Conservation (phyloP, 2,329 filamentous ascomycete species). For the Trichoderma gracile region DNA sequence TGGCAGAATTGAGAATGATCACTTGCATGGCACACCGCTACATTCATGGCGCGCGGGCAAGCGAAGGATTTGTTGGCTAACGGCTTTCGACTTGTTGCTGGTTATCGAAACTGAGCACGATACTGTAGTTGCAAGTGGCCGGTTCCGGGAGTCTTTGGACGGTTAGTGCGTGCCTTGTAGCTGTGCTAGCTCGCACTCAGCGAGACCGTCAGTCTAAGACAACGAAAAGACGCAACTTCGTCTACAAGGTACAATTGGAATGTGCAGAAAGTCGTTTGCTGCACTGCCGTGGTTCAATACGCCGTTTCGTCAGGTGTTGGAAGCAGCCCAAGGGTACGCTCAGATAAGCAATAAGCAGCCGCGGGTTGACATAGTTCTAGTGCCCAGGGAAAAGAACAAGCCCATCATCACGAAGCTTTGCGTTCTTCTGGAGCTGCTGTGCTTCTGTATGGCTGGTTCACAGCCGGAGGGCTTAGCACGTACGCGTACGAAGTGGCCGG, state of each 20-base stretch:
- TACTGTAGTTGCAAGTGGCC: not conserved
- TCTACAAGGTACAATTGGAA: no score
- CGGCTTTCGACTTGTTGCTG: not conserved
- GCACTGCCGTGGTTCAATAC: not conserved
- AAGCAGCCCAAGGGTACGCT: no score
- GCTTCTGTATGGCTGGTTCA: no score
- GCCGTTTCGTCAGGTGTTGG: no score
- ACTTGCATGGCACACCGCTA: not conserved
- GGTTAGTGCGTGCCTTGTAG: not conserved
- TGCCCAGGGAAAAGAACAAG: not conserved
- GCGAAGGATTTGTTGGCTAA: constrained; percentile 10
- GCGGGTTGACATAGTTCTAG: no score
- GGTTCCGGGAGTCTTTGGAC: constrained; percentile 12
- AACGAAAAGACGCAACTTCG: no score
- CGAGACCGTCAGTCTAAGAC: not conserved
- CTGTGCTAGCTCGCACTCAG: no score
- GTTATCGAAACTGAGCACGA: not conserved
- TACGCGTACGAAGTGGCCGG: constrained; percentile 15
- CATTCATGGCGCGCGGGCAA: not conserved
- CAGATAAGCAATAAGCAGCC: constrained; percentile 19
- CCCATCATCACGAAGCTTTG: constrained; percentile 11
- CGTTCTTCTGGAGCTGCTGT: no score
- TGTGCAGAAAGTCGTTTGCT: not conserved
- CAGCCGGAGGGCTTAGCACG: not conserved
- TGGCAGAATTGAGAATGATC: not conserved